Percentiles rank a stretch among this genome's conserved stretches.
phyloP scores from a whole-genome alignment of 1,139 yeast genomes.

The Lizanozyma gosingica region DNA sequence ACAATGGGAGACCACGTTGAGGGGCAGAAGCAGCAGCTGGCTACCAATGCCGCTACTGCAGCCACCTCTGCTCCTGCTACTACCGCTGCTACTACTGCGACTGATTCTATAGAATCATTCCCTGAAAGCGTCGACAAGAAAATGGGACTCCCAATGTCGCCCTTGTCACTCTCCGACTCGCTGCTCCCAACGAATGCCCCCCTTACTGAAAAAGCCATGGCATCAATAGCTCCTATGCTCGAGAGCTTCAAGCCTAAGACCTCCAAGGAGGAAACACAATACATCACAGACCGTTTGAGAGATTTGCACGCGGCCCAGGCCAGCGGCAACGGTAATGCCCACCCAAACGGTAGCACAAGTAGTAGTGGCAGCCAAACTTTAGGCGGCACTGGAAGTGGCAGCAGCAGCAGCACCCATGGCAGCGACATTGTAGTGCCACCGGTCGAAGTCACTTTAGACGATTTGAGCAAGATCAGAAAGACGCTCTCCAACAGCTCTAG shows the following conservation, averaged over 20 bases:
- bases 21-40: too few relatives aligned
- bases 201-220: constrained; percentile 53
- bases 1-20: too few relatives aligned
- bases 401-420: neutral
- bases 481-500: constrained; percentile 32
- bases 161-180: constrained; percentile 1
- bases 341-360: neutral
- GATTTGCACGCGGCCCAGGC: constrained; percentile 7
- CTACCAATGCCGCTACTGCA: too few relatives aligned
- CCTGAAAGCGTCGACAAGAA: neutral
- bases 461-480: constrained; percentile 12
- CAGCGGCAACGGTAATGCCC: constrained; percentile 1
- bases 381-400: neutral
- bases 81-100: too few relatives aligned
- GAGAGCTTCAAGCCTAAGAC: constrained; percentile 68
- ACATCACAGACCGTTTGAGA: constrained; percentile 14
- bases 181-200: constrained; percentile 10
- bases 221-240: constrained; percentile 69
- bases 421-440: neutral
- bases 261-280: constrained; percentile 15
- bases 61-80: too few relatives aligned
- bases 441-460: neutral
- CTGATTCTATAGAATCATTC: too few relatives aligned
- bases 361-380: too few relatives aligned
- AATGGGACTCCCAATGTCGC: constrained; percentile 1